Base-by-base conservation (phyloP, 23 red algal genomes). In the Chondrus crispus region DNA sequence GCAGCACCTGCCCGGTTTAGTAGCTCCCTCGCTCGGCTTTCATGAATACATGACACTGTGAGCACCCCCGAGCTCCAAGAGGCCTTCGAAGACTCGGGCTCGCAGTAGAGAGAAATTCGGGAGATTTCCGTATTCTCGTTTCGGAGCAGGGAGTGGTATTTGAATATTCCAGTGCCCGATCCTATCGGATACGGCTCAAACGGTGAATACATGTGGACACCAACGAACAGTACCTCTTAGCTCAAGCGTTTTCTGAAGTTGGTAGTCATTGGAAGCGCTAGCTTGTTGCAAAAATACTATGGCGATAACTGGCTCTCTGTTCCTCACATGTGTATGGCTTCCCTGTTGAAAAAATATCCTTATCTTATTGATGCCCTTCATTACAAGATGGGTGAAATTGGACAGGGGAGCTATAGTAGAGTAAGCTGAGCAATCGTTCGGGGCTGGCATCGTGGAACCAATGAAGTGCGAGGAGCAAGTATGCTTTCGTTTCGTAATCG, bases 111-210 rank as follows among this genome's bases (percentile, higher is more conserved):
- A 54, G 82, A 80, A 30, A 87, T 96, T 37, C 88, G 87, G 4
- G 94, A 88, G 18, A 79, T 89, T n/a, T 88, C 94, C 29, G 85
- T 96, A 1, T 96, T 96, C 76, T 96, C 94, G 1, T 96, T 96
- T 76, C 85, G 94, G 20, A 96, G 88, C n/a, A 71, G 68, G 51
- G 74, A 42, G 3, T 68, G 84, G 4, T 87, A 96, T 75, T 45
- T 91, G 19, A 88, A 96, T 38, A 79, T 96, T 78, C 94, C 94
- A 36, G 85, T 96, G 62, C 94, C 94, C 46, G 94, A 96, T 77
- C 94, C 94, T 41, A 88, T 89, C 6, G 94, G 92, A 49, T 96
- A 91, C 39, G 94, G 94, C 40, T 86, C 80, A 24, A 84, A 96
- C 32, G 94, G 94, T 18, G 92, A 89, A 26, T 96, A 96, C 46